These are phyloP conservation scores for Aspergillus ibericus DNA, from an alignment of 2,329 filamentous ascomycete genomes.

Conservation along the genomic window DNA sequence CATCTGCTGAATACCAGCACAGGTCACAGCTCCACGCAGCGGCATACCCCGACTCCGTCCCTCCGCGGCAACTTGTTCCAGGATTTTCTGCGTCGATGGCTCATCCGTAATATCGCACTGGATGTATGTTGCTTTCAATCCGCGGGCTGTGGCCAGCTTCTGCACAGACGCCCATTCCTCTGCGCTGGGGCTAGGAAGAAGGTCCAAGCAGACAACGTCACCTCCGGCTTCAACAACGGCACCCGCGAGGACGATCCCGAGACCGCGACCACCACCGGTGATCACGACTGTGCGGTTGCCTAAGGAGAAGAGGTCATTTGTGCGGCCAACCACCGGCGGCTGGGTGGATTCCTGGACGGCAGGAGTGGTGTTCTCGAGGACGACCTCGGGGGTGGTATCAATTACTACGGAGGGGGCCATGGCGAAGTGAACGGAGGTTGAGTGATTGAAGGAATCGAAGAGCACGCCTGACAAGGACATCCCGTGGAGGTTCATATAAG, in stretches of 20 bases:
- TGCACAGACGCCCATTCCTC: constrained; percentile 46
- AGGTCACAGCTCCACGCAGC: constrained; percentile 41
- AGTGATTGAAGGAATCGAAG: not conserved
- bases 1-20: constrained; percentile 53
- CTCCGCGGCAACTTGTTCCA: constrained; percentile 39
- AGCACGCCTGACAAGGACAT: not conserved
- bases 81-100: constrained; percentile 33
- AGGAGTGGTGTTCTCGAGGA: constrained; percentile 22
- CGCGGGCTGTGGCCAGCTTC: constrained; percentile 41
- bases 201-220: constrained; percentile 52
- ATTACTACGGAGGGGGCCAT: constrained; percentile 22
- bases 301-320: constrained; percentile 47
- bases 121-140: constrained; percentile 42
- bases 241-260: constrained; percentile 52
- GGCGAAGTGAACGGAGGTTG: constrained; percentile 2
- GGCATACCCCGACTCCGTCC: constrained; percentile 21
- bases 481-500: not conserved
- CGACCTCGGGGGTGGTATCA: constrained; percentile 10
- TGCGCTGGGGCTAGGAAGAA: constrained; percentile 36
- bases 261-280: constrained; percentile 53
- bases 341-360: constrained; percentile 32
- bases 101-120: constrained; percentile 53
- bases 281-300: constrained; percentile 43
- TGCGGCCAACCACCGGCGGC: constrained; percentile 28
- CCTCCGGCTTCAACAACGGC: constrained; percentile 54